These are phyloP conservation scores for Eimeria brunetti DNA, from an alignment of 169 alveolate species.

Conservation along the genomic window DNA sequence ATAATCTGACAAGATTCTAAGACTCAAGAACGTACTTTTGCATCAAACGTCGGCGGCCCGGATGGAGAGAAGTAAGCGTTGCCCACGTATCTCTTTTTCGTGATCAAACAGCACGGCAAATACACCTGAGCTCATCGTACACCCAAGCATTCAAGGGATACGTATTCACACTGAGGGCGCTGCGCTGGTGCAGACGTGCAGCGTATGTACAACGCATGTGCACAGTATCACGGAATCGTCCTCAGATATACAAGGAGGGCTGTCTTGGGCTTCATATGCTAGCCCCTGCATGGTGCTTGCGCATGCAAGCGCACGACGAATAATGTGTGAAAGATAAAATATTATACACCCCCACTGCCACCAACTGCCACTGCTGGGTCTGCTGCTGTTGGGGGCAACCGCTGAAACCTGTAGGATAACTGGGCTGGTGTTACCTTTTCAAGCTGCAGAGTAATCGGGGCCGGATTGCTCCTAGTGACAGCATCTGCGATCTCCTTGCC, in stretches of 20 bases:
- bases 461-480: constrained; percentile 79
- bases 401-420: background rate
- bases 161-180: background rate
- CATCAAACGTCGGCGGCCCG: constrained; percentile 77
- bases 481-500: constrained; percentile 81
- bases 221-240: background rate
- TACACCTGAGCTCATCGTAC: constrained; percentile 64
- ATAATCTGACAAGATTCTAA: background rate
- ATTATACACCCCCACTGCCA: background rate
- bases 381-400: background rate
- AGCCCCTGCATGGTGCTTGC: background rate
- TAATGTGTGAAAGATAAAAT: background rate
- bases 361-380: background rate
- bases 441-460: constrained; percentile 81
- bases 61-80: constrained; percentile 71
- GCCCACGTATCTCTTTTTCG: constrained; percentile 82
- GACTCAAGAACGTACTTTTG: constrained; percentile 55
- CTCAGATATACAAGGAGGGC: background rate
- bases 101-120: constrained; percentile 80
- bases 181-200: background rate
- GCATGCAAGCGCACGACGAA: background rate
- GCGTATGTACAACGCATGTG: background rate
- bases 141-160: background rate
- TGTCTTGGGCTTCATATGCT: too few species aligned
- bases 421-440: constrained; percentile 75